Percentiles rank a stretch among this genome's conserved stretches.
Evolutionary conservation across 2,329 filamentous ascomycete genomes (phyloP).

Genomic region (Penicillium italicum): DNA sequence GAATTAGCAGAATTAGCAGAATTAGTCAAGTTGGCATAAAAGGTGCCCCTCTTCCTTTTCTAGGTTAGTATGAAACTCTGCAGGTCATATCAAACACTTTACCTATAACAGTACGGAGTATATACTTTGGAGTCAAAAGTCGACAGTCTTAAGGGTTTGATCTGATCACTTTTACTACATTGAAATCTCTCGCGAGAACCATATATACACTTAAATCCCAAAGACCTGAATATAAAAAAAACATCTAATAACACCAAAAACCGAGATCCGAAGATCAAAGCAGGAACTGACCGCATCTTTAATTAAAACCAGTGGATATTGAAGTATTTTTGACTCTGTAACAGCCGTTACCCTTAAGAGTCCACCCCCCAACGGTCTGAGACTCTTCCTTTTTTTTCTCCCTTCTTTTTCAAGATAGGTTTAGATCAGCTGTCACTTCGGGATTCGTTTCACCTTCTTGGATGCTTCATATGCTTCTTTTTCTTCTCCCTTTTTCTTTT

Average conservation of each 20-base stretch:
- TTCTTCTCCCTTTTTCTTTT: not conserved
- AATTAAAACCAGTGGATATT: conserved; percentile 16
- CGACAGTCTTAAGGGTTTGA: too few relatives aligned
- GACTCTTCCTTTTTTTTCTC: conserved; percentile 1
- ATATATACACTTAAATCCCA: too few relatives aligned
- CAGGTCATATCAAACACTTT: not conserved
- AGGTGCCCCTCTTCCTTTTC: conserved; percentile 11
- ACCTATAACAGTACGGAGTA: too few relatives aligned
- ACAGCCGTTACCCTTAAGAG: not conserved
- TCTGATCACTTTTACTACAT: too few relatives aligned
- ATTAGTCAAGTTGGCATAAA: not conserved
- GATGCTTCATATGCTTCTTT: not conserved
- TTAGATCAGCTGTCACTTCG: conserved; percentile 9
- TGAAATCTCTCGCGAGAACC: too few relatives aligned
- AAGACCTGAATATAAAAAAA: too few relatives aligned
- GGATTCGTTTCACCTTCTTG: conserved; percentile 8
- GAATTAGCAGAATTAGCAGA: too few relatives aligned
- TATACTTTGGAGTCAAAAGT: not conserved
- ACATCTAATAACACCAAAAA: too few relatives aligned
- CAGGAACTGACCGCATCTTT: conserved; percentile 18
- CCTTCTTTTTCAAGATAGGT: not conserved
- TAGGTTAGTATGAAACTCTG: conserved; percentile 7
- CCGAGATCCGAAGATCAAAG: not conserved
- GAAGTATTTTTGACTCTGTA: not conserved
- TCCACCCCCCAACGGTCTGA: conserved; percentile 3